A percentile compares a stretch with the other conserved stretches of the same genome.
Conservation (phyloP, 2,329 filamentous ascomycete species). For the Penicillium capsulatum region DNA sequence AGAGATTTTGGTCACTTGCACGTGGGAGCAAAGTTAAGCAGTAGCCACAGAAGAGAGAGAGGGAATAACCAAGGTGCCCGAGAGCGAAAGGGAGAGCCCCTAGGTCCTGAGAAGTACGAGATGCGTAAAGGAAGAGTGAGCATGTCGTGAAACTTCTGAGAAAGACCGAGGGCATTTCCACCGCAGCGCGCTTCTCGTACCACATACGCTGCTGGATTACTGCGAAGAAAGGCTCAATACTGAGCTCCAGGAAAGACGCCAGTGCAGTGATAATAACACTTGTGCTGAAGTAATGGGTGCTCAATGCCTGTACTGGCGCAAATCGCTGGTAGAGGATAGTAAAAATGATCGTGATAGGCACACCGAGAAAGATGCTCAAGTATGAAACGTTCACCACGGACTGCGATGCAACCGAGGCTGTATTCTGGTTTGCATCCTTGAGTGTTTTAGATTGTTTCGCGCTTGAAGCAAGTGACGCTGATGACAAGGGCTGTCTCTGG, state of each 20-base stretch:
- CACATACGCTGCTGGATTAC: slow-evolving; percentile 76
- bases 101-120: slow-evolving; percentile 49
- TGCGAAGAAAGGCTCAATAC: slow-evolving; percentile 84
- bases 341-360: slow-evolving; percentile 60
- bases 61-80: slow-evolving; percentile 75
- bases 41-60: slow-evolving; percentile 67
- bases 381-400: slow-evolving; percentile 86
- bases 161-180: slow-evolving; percentile 79
- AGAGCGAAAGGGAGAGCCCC: slow-evolving; percentile 85
- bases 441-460: slow-evolving; percentile 14
- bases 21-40: slow-evolving; percentile 56
- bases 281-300: slow-evolving; percentile 61
- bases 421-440: slow-evolving; percentile 14
- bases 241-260: slow-evolving; percentile 66
- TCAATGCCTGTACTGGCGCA: slow-evolving; percentile 46
- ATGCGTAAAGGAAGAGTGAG: slow-evolving; percentile 62
- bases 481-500: slow-evolving; percentile 64
- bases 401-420: slow-evolving; percentile 50
- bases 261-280: slow-evolving; percentile 54
- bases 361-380: slow-evolving; percentile 66
- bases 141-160: slow-evolving; percentile 73
- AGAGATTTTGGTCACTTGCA: slow-evolving; percentile 60
- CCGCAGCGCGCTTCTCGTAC: slow-evolving; percentile 73
- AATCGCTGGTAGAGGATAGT: slow-evolving; percentile 64
- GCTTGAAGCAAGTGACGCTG: slow-evolving; percentile 9